phyloP scores from a whole-genome alignment of 2,329 filamentous ascomycete species.

The Mycocentrospora acerina region DNA sequence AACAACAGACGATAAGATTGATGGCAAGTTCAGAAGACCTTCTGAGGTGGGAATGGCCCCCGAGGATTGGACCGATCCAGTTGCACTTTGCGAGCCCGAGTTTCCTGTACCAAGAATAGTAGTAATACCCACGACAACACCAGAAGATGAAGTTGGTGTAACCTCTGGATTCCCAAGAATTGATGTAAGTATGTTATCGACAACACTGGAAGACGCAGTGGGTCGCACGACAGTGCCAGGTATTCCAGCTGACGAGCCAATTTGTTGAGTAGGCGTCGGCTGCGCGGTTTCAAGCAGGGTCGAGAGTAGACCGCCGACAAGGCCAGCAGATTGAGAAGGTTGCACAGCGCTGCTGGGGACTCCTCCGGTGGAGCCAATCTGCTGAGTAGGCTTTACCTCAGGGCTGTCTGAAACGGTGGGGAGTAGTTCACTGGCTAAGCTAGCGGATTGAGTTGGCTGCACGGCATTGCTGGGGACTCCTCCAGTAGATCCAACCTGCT shows the following conservation, averaged over 20 bases:
- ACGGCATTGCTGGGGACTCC: conserved; percentile 2
- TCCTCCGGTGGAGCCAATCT: conserved; percentile 9
- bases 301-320: conserved; percentile 16
- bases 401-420: background rate
- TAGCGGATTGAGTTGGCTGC: background rate
- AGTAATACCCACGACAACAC: conserved; percentile 40
- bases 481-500: conserved; percentile 7
- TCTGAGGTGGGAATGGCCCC: conserved; percentile 26
- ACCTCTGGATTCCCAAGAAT: no score
- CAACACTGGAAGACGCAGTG: conserved; percentile 16
- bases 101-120: conserved; percentile 34
- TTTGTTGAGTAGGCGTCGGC: conserved; percentile 11
- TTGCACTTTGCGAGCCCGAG: conserved; percentile 9
- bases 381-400: background rate
- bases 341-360: conserved; percentile 11
- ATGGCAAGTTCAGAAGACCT: conserved; percentile 13
- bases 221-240: conserved; percentile 25
- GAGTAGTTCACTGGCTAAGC: no score
- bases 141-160: conserved; percentile 20
- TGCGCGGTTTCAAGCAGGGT: conserved; percentile 13
- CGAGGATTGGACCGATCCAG: conserved; percentile 13
- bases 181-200: no score
- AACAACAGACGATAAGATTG: conserved; percentile 19
- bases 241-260: conserved; percentile 30
- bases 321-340: conserved; percentile 12